phyloP scores from a whole-genome alignment of 345 rosid species.

The Kernera saxatilis region DNA sequence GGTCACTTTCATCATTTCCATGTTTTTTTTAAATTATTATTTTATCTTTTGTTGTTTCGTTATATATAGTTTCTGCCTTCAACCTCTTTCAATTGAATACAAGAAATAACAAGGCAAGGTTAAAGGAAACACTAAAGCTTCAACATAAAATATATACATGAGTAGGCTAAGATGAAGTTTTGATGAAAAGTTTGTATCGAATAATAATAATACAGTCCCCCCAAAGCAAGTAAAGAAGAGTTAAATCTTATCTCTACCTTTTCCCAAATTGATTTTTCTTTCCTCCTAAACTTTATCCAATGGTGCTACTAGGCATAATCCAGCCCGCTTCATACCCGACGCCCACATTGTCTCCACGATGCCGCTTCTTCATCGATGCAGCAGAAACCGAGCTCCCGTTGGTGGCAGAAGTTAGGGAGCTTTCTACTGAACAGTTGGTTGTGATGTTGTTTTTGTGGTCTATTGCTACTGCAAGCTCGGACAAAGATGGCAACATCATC shows the following conservation, averaged over 20 bases:
- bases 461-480: slow-evolving; percentile 64
- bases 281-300: slow-evolving; percentile 22
- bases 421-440: slow-evolving; percentile 68
- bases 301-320: slow-evolving; percentile 52
- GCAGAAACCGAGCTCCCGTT: slow-evolving; percentile 54
- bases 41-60: neutral
- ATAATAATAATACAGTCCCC: slow-evolving; percentile 22
- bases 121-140: slow-evolving; percentile 5
- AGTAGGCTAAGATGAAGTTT: slow-evolving; percentile 6
- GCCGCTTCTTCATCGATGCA: slow-evolving; percentile 55
- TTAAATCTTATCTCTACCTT: slow-evolving; percentile 22
- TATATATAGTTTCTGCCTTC: neutral
- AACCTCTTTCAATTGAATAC: neutral
- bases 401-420: slow-evolving; percentile 65
- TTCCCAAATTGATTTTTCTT: neutral
- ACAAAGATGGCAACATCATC: slow-evolving; percentile 56
- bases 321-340: slow-evolving; percentile 62
- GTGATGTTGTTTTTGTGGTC: slow-evolving; percentile 43
- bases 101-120: neutral
- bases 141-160: slow-evolving; percentile 26
- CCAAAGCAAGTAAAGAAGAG: slow-evolving; percentile 16
- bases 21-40: neutral
- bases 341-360: slow-evolving; percentile 46
- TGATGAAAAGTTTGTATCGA: slow-evolving; percentile 23
- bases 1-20: slow-evolving; percentile 22